Conservation (phyloP, 2,329 filamentous ascomycete species). For the Fusarium sp. region DNA sequence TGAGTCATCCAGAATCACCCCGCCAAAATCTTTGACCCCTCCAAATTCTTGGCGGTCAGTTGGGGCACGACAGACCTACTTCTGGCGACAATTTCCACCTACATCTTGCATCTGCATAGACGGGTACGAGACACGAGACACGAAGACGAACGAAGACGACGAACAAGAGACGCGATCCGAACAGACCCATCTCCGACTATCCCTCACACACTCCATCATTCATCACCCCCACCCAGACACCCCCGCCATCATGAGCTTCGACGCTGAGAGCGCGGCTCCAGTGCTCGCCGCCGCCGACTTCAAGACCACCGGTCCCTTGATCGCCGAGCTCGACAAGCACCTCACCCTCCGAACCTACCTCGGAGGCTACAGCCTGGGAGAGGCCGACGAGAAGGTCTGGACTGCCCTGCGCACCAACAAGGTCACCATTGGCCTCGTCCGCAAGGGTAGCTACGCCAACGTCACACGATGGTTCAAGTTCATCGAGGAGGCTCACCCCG, state of each 20-base stretch:
- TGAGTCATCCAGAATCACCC: conserved; percentile 43
- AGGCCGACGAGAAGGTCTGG: conserved; percentile 86
- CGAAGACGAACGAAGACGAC: background rate
- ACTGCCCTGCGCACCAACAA: conserved; percentile 85
- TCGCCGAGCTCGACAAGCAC: conserved; percentile 86
- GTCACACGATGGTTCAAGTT: conserved; percentile 89
- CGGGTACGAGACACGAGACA: background rate
- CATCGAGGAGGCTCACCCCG: conserved; percentile 83
- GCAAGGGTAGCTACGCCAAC: conserved; percentile 81
- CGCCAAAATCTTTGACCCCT: conserved; percentile 45
- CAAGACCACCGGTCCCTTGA: conserved; percentile 80
- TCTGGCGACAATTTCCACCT: conserved; percentile 23
- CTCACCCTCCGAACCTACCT: conserved; percentile 89
- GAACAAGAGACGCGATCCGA: background rate
- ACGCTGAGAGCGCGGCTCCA: conserved; percentile 41
- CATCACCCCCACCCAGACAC: background rate
- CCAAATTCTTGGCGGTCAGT: conserved; percentile 34
- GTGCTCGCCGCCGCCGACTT: conserved; percentile 65
- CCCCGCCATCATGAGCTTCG: conserved; percentile 42
- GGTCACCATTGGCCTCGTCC: conserved; percentile 83
- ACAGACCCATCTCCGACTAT: background rate
- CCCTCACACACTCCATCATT: background rate
- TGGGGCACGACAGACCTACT: conserved; percentile 36
- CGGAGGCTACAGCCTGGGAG: conserved; percentile 81
- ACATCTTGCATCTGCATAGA: conserved; percentile 10